Conservation (phyloP, 139 green algal species). For the Coccomyxa sp. region DNA sequence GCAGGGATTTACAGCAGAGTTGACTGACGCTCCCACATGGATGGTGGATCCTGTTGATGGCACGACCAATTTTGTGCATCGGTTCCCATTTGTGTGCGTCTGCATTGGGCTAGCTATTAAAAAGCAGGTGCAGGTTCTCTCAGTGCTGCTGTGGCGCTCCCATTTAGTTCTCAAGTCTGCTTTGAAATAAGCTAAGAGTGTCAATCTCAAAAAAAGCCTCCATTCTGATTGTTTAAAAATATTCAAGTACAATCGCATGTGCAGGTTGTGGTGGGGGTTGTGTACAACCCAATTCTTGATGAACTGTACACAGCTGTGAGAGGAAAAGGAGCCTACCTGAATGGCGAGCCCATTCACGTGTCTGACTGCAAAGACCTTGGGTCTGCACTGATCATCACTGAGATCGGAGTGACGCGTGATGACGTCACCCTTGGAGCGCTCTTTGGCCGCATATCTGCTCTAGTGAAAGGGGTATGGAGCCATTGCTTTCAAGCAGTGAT, state of each 20-base stretch:
- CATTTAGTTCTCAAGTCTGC: background rate
- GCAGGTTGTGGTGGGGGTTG: constrained; percentile 82
- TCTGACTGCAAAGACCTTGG: constrained; percentile 49
- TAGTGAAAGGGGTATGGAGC: constrained; percentile 19
- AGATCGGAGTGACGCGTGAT: constrained; percentile 74
- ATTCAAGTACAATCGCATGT: background rate
- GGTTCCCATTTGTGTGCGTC: constrained; percentile 91
- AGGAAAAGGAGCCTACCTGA: constrained; percentile 72
- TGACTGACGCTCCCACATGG: constrained; percentile 89
- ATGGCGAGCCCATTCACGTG: constrained; percentile 60
- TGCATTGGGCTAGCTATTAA: constrained; percentile 75
- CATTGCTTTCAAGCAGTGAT: background rate
- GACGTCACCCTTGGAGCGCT: constrained; percentile 58
- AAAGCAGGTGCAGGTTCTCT: constrained; percentile 13
- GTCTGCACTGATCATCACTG: constrained; percentile 76
- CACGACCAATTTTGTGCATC: constrained; percentile 99
- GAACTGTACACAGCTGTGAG: constrained; percentile 69
- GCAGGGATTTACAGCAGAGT: constrained; percentile 37
- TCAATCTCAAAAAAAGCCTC: background rate
- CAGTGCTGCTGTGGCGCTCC: background rate
- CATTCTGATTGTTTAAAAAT: background rate
- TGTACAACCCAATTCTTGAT: constrained; percentile 91
- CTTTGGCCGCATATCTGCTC: constrained; percentile 59
- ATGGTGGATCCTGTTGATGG: constrained; percentile 66
- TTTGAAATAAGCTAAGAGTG: background rate